Conservation (phyloP, 306 rosid species). For the Citrullus mucosospermus region DNA sequence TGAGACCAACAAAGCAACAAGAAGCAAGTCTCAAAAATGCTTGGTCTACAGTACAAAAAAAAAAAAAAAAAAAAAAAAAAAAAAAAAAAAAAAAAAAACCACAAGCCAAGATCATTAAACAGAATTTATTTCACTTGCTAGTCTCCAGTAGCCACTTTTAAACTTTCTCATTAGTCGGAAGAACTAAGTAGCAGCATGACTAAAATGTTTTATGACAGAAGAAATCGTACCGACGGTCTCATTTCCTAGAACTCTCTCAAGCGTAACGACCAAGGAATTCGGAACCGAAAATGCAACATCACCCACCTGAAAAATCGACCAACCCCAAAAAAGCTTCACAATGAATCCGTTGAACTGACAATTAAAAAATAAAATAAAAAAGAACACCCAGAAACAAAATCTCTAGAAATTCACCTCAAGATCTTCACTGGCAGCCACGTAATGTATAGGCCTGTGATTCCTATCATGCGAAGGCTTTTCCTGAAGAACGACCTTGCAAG, state of each 20-base stretch:
- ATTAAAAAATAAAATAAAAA: neutral
- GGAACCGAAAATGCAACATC: conserved; percentile 91
- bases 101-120: neutral
- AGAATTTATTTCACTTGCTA: neutral
- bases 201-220: too few species aligned
- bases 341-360: conserved; percentile 28
- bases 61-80: neutral
- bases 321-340: conserved; percentile 12
- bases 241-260: conserved; percentile 86
- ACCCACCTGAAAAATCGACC: conserved; percentile 47
- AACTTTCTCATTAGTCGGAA: neutral
- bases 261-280: conserved; percentile 72
- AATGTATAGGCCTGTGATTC: conserved; percentile 54
- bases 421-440: conserved; percentile 83
- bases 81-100: neutral
- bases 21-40: neutral
- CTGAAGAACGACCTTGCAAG: conserved; percentile 68
- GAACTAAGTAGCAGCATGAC: neutral
- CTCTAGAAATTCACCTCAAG: conserved; percentile 39
- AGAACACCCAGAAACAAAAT: neutral
- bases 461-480: conserved; percentile 50
- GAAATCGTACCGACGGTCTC: conserved; percentile 69
- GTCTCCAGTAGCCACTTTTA: neutral
- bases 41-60: neutral
- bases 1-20: neutral